A percentile compares a stretch with the other conserved stretches of the same genome.
phyloP scores from a whole-genome alignment of 164 flowering plant genomes.

The Amborella trichopoda region DNA sequence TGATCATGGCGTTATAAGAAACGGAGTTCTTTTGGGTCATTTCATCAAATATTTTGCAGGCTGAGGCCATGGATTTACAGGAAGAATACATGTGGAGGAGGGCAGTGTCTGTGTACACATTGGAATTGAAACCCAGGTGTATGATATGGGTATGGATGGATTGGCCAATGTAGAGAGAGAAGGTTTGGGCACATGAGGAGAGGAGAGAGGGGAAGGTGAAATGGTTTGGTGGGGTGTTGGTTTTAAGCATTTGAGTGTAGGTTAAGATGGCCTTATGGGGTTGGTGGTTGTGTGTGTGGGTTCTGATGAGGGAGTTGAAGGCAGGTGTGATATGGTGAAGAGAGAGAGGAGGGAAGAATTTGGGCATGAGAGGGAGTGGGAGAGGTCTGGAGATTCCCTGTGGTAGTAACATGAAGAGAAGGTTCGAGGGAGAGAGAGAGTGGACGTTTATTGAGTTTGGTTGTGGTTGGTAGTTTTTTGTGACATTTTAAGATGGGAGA shows the following conservation, averaged over 20 bases:
- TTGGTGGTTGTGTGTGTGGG: constrained; percentile 32
- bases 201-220: constrained; percentile 57
- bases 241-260: constrained; percentile 38
- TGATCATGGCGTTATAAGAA: constrained; percentile 44
- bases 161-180: constrained; percentile 8
- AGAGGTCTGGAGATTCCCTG: no score
- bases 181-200: constrained; percentile 27
- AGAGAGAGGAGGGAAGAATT: no score
- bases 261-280: constrained; percentile 31
- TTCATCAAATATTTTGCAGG: constrained; percentile 33
- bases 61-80: constrained; percentile 12
- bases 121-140: constrained; percentile 30
- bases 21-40: constrained; percentile 31
- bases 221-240: constrained; percentile 34
- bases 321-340: no score
- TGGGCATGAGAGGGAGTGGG: no score
- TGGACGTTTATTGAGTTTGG: no score
- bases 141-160: constrained; percentile 39
- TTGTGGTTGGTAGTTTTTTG: no score
- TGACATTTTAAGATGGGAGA: no score
- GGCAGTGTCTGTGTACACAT: constrained; percentile 36
- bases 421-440: no score
- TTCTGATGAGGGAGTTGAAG: constrained; percentile 46
- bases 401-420: no score
- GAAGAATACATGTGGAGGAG: constrained; percentile 30